Percentiles rank a stretch among this genome's conserved stretches.
Evolutionary conservation across 2,329 filamentous ascomycete species (phyloP).

Genomic region (Arthrobotrys conoides): DNA sequence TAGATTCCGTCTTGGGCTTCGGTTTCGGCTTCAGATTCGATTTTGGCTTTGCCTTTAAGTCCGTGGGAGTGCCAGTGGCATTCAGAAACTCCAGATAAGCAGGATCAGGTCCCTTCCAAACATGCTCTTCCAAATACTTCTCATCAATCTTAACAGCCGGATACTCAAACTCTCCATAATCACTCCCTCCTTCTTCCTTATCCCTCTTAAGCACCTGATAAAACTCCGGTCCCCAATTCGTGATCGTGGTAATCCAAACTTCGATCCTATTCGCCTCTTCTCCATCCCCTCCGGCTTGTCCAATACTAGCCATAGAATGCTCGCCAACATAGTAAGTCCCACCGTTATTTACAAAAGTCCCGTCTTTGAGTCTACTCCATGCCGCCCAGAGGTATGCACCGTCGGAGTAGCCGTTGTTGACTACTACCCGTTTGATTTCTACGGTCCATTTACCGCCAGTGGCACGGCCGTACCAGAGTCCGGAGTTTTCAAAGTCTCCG

Average conservation of each 20-base stretch:
- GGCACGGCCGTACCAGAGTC: conserved; percentile 24
- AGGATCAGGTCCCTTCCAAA: conserved; percentile 26
- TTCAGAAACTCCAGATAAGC: conserved; percentile 17
- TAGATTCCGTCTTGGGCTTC: neutral
- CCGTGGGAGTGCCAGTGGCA: neutral
- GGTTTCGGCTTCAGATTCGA: neutral
- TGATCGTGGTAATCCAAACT: conserved; percentile 27
- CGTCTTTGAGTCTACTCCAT: conserved; percentile 32
- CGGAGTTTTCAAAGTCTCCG: conserved; percentile 29
- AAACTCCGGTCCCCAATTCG: conserved; percentile 28
- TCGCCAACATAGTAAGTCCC: conserved; percentile 21
- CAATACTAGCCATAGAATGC: conserved; percentile 35
- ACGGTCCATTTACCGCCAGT: conserved; percentile 36
- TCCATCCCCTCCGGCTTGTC: conserved; percentile 27
- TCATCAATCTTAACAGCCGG: conserved; percentile 33
- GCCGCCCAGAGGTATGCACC: conserved; percentile 9
- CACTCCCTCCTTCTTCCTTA: neutral
- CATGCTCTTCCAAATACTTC: conserved; percentile 20
- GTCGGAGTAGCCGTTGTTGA: conserved; percentile 39
- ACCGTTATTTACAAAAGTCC: conserved; percentile 20
- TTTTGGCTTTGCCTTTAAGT: neutral
- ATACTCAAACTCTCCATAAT: conserved; percentile 21
- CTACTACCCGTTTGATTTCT: conserved; percentile 33
- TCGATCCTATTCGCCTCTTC: conserved; percentile 31
- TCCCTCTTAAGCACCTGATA: conserved; percentile 25